Evolutionary conservation across 257 asterid species (phyloP), one percentile per base, ranked within the genome.

Genomic region (Eustoma russellianum): DNA sequence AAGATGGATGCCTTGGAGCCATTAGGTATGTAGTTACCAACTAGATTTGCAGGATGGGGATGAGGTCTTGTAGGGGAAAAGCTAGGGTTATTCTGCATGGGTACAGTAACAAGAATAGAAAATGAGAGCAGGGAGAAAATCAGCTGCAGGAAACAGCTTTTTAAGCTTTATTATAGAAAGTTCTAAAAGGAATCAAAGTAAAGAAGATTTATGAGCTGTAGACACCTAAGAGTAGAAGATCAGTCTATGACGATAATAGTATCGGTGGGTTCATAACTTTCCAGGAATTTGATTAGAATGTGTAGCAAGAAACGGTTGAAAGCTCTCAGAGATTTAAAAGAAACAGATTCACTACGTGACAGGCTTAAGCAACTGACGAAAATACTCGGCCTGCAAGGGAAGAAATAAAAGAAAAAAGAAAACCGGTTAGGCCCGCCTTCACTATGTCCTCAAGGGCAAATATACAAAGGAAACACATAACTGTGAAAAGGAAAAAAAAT

Each of bases 301-400:
- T 48, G 60, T 59, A 28, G 45, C 12, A 44, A 61, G 50, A 50
- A 55, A 41, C 53, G 44, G 50, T 60, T 47, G 49, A 57, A 62
- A 59, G 52, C 46, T 13, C 50, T 48, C 53, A 49, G 47, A 44
- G 17, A 47, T 53, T 52, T 52, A 28, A 56, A 58, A 33, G 35
- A 56, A 63, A 73, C 57, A 53, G 69, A 24, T 4, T 24, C 30
- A 86, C 92, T 83, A 86, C 92, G 96, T 86, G 41, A 86, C 95
- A 40, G 94, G 95, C 69, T 80, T 86, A 66, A 86, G 95, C 82
- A 86, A 79, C 81, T 86, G 96, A 50, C 96, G 94, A 72, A 83
- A 86, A 71, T 86, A 86, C 65, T 86, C 96, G 35, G 92, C 96
- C 96, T 83, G 93, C 56, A 70, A 59, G 45, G 35, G 69, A 60